A percentile compares a stretch with the other conserved stretches of the same genome.
Evolutionary conservation across 352 stramenopile genomes (phyloP).

Genomic region (Achlya hypogyna): DNA sequence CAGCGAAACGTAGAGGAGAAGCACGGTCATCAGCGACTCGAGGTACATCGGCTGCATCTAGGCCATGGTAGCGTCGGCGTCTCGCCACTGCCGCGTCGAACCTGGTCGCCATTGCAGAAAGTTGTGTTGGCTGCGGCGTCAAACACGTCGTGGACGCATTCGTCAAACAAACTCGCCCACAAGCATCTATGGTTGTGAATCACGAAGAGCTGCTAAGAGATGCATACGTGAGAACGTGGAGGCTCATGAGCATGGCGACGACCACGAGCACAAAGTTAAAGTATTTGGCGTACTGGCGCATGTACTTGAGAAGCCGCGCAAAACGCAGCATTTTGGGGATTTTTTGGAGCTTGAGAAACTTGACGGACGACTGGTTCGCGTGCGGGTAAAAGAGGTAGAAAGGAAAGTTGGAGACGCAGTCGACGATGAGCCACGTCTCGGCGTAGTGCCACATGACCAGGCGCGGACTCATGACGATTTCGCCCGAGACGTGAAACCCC

Average conservation of each 20-base stretch:
- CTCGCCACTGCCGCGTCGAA: conserved; percentile 6
- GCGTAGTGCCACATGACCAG: conserved; percentile 59
- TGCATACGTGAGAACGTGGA: conserved; percentile 50
- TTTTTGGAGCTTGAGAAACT: conserved; percentile 79
- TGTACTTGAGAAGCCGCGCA: conserved; percentile 59
- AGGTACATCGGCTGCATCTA: conserved; percentile 58
- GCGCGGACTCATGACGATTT: conserved; percentile 70
- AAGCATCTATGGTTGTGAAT: too few species aligned
- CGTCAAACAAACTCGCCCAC: conserved; percentile 61
- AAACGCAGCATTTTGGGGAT: conserved; percentile 75
- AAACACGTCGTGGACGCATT: conserved; percentile 32
- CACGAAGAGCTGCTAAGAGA: neutral
- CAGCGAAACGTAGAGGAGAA: conserved; percentile 77
- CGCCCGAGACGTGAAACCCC: conserved; percentile 58
- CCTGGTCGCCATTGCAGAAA: conserved; percentile 33
- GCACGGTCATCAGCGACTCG: conserved; percentile 58
- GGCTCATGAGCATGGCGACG: conserved; percentile 45
- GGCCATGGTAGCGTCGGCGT: neutral
- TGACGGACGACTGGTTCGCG: conserved; percentile 51
- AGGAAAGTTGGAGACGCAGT: conserved; percentile 79
- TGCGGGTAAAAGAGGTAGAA: conserved; percentile 50
- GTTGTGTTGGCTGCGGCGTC: conserved; percentile 7
- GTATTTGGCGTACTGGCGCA: conserved; percentile 77
- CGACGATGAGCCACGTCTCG: conserved; percentile 70
- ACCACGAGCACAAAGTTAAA: conserved; percentile 73